Percentiles rank a stretch among this genome's conserved stretches.
phyloP scores from a whole-genome alignment of 1,284 basidiomycete species.

The Trametes polyzona region DNA sequence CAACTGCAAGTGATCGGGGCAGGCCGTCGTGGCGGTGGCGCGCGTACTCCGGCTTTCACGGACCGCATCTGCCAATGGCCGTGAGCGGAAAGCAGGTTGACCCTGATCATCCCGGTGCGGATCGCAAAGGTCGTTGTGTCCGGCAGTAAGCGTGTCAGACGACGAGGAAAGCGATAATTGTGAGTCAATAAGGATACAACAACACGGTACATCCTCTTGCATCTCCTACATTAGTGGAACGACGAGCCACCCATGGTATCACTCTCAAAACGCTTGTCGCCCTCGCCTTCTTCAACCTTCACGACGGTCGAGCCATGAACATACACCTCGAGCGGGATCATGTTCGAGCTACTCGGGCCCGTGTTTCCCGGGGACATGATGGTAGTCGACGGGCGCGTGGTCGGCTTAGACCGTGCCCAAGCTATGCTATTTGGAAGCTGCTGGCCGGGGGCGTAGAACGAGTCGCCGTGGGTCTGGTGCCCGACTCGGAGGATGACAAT shows the following conservation, averaged over 20 bases:
- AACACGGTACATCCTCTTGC: no score
- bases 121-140: background rate
- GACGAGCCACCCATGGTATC: background rate
- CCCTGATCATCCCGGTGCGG: background rate
- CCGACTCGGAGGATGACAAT: constrained; percentile 21
- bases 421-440: background rate
- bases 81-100: background rate
- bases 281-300: background rate
- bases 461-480: constrained; percentile 4
- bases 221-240: no score
- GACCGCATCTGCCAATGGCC: background rate
- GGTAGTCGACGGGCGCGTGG: background rate
- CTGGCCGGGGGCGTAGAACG: constrained; percentile 3
- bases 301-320: background rate
- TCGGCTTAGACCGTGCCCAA: background rate
- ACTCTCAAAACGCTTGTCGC: background rate
- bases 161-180: background rate
- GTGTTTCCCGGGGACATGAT: no score
- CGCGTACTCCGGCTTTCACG: constrained; percentile 3
- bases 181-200: no score
- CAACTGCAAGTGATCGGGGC: background rate
- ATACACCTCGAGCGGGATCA: background rate
- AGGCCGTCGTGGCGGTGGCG: background rate
- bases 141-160: background rate
- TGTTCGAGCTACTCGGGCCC: background rate